Percentiles rank a stretch among this genome's conserved stretches.
Conservation (phyloP, 1,284 basidiomycete genomes). For the Lentinula novae-zelandiae region DNA sequence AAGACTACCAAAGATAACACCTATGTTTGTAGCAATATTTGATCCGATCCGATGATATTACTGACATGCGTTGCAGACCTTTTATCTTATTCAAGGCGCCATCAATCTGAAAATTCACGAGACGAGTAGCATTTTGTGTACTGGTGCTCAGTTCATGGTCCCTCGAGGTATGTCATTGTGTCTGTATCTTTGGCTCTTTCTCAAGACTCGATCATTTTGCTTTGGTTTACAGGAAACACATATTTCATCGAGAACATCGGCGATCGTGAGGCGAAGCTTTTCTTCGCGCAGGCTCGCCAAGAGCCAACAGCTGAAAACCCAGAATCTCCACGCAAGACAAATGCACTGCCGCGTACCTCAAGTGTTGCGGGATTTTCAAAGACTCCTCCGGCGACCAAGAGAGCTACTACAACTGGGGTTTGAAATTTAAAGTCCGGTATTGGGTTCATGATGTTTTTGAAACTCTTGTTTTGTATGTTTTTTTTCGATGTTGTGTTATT, state of each 20-base stretch:
- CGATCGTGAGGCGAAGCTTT: constrained; percentile 76
- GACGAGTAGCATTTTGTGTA: constrained; percentile 72
- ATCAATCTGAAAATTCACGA: constrained; percentile 84
- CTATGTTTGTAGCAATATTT: constrained; percentile 64
- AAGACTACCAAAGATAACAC: constrained; percentile 94
- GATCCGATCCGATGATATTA: background rate
- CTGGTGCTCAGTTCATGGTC: constrained; percentile 87
- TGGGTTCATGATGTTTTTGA: background rate
- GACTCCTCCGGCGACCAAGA: constrained; percentile 1
- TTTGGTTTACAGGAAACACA: constrained; percentile 63
- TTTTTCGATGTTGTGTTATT: background rate
- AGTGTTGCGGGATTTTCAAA: constrained; percentile 3
- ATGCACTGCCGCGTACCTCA: background rate
- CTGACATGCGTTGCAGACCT: constrained; percentile 54
- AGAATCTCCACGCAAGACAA: background rate
- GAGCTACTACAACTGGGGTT: constrained; percentile 3
- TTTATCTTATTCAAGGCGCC: constrained; percentile 85
- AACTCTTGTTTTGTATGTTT: background rate
- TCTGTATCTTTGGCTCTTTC: background rate
- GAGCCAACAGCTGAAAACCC: constrained; percentile 29
- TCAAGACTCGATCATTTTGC: background rate
- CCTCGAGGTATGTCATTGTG: constrained; percentile 67
- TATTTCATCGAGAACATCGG: constrained; percentile 90
- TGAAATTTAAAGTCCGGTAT: constrained; percentile 1
- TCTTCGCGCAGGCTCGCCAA: constrained; percentile 92